Evolutionary conservation across 225 moss, liverwort and hornwort species (phyloP).

Genomic region (Polytrichum commune): DNA sequence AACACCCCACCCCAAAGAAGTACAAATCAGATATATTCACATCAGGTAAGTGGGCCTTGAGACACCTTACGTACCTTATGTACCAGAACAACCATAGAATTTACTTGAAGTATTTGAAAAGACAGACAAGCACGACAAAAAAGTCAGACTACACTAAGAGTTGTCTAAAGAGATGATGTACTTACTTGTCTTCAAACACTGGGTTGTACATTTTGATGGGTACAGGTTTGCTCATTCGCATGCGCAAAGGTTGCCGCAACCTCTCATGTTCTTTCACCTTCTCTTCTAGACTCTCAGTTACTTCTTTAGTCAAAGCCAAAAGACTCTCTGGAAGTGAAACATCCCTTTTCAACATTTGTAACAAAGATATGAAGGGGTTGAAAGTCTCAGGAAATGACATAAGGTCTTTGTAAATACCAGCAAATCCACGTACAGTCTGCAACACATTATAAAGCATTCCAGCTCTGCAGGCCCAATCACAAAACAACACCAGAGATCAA

Average conservation of each 20-base stretch:
- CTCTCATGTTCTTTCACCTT: constrained; percentile 63
- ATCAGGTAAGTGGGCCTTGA: too few relatives aligned
- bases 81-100: too few relatives aligned
- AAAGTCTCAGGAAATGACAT: constrained; percentile 84
- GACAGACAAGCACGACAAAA: too few relatives aligned
- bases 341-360: constrained; percentile 41
- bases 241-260: constrained; percentile 70
- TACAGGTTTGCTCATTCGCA: constrained; percentile 76
- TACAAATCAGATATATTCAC: too few relatives aligned
- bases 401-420: constrained; percentile 53
- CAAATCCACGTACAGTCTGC: constrained; percentile 67
- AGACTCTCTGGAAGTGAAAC: constrained; percentile 49
- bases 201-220: constrained; percentile 92
- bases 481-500: constrained; percentile 15
- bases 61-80: too few relatives aligned
- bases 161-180: background rate
- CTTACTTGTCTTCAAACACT: constrained; percentile 89
- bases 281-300: constrained; percentile 44
- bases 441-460: constrained; percentile 72
- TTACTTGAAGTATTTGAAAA: too few relatives aligned
- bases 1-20: background rate
- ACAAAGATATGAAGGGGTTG: constrained; percentile 59
- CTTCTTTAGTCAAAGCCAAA: constrained; percentile 46
- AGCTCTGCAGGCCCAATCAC: constrained; percentile 42
- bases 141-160: background rate